Conservation (phyloP, 805 yeast species). For the Lachancea lanzarotensis region DNA sequence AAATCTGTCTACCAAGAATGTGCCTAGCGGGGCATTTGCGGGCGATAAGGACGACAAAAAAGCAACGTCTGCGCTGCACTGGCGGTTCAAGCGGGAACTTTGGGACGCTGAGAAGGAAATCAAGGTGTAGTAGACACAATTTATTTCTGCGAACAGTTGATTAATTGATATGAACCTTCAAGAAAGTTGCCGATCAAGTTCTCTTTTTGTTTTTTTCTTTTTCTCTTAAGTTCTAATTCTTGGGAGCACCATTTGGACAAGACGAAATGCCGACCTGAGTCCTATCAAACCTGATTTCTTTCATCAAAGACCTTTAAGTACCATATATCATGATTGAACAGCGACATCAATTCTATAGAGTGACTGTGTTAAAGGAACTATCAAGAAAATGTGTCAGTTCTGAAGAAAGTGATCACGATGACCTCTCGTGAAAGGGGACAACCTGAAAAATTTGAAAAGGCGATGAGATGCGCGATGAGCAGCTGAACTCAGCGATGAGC, state of each 20-base stretch:
- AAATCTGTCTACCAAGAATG: slow-evolving; percentile 53
- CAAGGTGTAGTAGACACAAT: slow-evolving; percentile 27
- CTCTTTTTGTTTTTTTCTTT: too few species aligned
- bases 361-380: background rate
- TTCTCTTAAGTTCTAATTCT: background rate
- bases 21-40: slow-evolving; percentile 57
- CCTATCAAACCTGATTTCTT: background rate
- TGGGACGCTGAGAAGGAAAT: slow-evolving; percentile 60
- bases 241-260: too few species aligned
- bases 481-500: slow-evolving; percentile 12
- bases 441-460: slow-evolving; percentile 4
- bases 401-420: background rate
- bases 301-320: slow-evolving; percentile 2
- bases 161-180: too few species aligned
- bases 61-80: slow-evolving; percentile 44
- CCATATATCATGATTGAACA: slow-evolving; percentile 7
- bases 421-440: background rate
- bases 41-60: slow-evolving; percentile 48
- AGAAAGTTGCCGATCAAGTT: too few species aligned
- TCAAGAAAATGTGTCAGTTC: background rate
- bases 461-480: background rate
- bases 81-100: slow-evolving; percentile 56
- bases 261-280: too few species aligned
- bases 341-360: background rate
- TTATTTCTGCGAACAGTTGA: background rate